Evolutionary conservation across 208 protist genomes (phyloP), one percentile per base, ranked within the genome.

Genomic region (Kentomonas sorsogonicus): DNA sequence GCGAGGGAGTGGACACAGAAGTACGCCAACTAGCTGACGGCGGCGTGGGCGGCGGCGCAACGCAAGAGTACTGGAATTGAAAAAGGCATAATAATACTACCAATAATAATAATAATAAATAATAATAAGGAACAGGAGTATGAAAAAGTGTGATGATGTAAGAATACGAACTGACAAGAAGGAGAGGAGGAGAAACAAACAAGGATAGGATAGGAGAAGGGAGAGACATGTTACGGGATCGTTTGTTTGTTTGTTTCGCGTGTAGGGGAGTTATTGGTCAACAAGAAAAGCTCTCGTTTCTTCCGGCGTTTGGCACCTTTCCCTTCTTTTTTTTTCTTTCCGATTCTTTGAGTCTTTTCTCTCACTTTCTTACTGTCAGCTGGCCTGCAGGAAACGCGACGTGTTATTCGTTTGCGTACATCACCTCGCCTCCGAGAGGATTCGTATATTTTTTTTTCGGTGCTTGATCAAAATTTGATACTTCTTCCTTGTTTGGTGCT

Each of bases 1-100:
- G 88, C 88, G 23, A 62, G 80, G 18, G 75, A 91, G 56, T 95
- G 88, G 88, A 95, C 88, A 23, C 74, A 61, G 39, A 77, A 67
- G 60, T 95, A 89, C 55, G 88, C 88, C 7, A 53, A 60, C 20
- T 46, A 53, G 25, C 4, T 39, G 18, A 27, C 7, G 25, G 20
- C 22, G 15, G 23, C 23, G 33, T 34, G n/a, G 10, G 3, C 11
- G 22, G 27, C 16, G 53, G 25, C 15, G 43, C 9, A 36, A 20
- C 26, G 1, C 18, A 23, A 31, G 6, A 11, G 18, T 13, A 30
- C 15, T 6, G 18, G 20, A 11, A 22, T 41, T 4, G 31, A 22
- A 50, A 47, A 47, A 26, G 10, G 34, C 45, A 57, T 7, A 18
- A 47, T 47, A 15, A 20, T 47, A 27, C 16, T 47, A 47, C 15